Conservation (phyloP, 176 grass and related monocot genomes). For the Alopecurus myosuroides region DNA sequence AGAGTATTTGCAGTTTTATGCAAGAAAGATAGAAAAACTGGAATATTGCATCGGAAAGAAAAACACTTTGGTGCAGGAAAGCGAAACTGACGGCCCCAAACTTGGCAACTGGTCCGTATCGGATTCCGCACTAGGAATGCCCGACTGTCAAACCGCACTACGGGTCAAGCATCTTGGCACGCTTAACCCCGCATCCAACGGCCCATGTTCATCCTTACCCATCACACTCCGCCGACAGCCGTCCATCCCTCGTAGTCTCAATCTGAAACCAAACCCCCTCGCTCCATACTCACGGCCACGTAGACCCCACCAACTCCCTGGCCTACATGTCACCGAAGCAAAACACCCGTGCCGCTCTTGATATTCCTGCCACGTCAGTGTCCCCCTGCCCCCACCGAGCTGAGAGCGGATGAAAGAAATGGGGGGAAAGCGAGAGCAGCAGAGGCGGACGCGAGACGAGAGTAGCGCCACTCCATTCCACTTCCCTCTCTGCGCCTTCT, state of each 20-base stretch:
- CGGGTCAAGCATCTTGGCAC: background rate
- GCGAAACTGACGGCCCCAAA: background rate
- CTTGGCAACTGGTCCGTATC: background rate
- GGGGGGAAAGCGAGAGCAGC: background rate
- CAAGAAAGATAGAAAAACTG: background rate
- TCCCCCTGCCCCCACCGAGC: background rate
- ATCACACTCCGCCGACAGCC: background rate
- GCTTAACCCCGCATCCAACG: background rate
- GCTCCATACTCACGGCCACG: background rate
- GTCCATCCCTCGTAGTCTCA: background rate
- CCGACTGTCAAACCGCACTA: background rate
- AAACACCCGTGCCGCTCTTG: background rate
- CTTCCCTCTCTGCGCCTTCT: background rate
- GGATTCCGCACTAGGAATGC: background rate
- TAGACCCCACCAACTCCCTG: rapidly evolving
- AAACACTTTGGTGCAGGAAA: background rate
- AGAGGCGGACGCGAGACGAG: conserved; percentile 8
- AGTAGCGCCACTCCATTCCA: background rate
- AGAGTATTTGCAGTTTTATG: too few relatives aligned
- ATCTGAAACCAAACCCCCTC: background rate
- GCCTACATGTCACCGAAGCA: background rate
- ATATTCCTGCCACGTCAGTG: background rate
- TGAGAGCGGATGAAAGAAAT: background rate
- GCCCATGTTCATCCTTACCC: background rate
- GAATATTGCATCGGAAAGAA: background rate